Base-by-base conservation (phyloP, 192 early-diverging fungal genomes). In the Helicostylum pulchrum region DNA sequence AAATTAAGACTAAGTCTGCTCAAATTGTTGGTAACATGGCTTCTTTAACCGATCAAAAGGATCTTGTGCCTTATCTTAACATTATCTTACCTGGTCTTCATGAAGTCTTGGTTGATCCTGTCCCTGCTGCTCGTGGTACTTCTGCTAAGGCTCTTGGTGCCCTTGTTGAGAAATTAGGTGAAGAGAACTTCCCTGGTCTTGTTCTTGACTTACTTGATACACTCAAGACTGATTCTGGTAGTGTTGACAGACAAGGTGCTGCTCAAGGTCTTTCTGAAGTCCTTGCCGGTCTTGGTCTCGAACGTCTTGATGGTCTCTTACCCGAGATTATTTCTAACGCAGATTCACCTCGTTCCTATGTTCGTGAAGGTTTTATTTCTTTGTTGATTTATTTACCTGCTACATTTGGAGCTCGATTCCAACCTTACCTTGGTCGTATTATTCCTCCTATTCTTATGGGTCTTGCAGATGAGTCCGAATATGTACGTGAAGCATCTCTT, bases 21-120 rank as follows among this genome's bases (percentile, higher is more conserved):
- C 96, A 99, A 80, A 98, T 99, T 71, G 93, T 98, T 71, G 97
- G 97, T 26, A 95, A 94, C 61, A 98, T 99, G 97, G 90, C 95
- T 1, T 86, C 90, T 31, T 79, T 99, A 36, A 98, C 97, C 0
- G 94, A 97, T 62, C 84, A 87, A 50, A 87, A 88, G 66, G 97
- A 99, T 61, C 76, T 99, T 70, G 75, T 92, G n/a, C 94, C 95
- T 5, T 98, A 99, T 71, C 70, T 99, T 7, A 73, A 68, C 17
- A 71, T 79, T 32, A 80, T 99, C 34, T 78, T 98, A 75, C 97
- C 97, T 17, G 80, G 86, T 30, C 78, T 99, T 36, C 92, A 94
- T 77, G 85, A 90, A 50, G 93, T 99, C 31, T 78, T 99, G 42
- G 86, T 90, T 6, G 97, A 99, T 66, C 95, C 97, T 3, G 95